Evolutionary conservation across 495 filamentous ascomycete species (phyloP).

Genomic region (Bacidia gigantensis): DNA sequence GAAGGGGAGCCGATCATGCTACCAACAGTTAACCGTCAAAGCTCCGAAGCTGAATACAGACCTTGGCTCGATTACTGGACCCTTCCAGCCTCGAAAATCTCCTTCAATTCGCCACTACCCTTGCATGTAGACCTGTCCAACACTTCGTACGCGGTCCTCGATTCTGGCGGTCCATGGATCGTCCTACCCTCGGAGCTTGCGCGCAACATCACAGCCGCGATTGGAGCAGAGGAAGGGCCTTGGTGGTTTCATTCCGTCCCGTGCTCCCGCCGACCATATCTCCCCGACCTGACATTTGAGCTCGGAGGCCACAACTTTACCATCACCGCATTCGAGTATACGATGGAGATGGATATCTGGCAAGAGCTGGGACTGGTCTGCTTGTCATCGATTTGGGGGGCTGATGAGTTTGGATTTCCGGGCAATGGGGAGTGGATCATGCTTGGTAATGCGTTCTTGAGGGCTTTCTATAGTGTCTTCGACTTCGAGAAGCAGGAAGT

Average conservation of each 20-base stretch:
- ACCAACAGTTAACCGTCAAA: background rate
- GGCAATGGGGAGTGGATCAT: background rate
- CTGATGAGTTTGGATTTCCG: slow-evolving; percentile 1
- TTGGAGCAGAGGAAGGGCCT: slow-evolving; percentile 1
- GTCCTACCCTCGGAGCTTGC: slow-evolving; percentile 1
- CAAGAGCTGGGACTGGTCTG: background rate
- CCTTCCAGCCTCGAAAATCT: background rate
- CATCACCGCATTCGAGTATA: background rate
- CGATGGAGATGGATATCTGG: background rate
- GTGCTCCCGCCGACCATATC: background rate
- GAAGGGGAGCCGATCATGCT: background rate
- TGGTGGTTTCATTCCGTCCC: background rate
- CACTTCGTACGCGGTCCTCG: background rate
- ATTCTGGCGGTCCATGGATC: background rate
- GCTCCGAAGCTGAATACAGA: background rate
- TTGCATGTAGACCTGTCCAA: background rate
- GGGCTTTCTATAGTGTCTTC: background rate
- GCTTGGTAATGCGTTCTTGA: slow-evolving; percentile 1
- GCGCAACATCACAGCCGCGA: slow-evolving; percentile 1
- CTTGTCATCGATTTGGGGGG: background rate
- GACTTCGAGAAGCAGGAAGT: background rate
- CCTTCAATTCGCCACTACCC: background rate
- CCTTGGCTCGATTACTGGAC: background rate
- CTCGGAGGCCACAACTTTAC: background rate
- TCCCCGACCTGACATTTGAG: background rate